Evolutionary conservation across 352 stramenopile species (phyloP).

Genomic region (Blastocystis sp.): DNA sequence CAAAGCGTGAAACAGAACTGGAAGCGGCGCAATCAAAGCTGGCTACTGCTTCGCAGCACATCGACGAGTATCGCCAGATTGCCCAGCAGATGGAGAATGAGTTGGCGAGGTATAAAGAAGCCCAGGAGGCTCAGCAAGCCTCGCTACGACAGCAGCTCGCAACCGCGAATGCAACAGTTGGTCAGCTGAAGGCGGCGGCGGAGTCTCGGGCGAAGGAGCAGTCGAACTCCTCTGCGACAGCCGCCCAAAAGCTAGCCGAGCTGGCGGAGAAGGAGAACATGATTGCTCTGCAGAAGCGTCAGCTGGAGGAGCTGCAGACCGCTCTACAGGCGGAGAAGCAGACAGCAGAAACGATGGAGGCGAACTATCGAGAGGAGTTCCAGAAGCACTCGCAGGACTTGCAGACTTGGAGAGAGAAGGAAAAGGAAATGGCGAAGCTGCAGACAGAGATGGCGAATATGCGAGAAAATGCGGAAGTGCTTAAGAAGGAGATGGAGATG

Average conservation of each 20-base stretch:
- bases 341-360: not conserved
- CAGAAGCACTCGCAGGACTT: slow-evolving; percentile 25
- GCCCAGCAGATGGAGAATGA: slow-evolving; percentile 5
- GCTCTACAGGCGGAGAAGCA: not conserved
- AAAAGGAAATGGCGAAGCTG: not conserved
- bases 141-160: not conserved
- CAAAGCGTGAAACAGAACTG: not conserved
- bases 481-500: not conserved
- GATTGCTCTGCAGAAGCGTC: not conserved
- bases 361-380: slow-evolving; percentile 9
- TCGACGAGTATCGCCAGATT: not conserved
- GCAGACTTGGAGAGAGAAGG: not conserved
- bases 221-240: not conserved
- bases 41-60: not conserved
- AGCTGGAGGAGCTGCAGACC: not conserved
- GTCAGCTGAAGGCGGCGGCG: not conserved
- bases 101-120: not conserved
- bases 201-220: not conserved
- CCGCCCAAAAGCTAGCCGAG: not conserved
- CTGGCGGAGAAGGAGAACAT: not conserved
- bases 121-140: not conserved
- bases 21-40: not conserved
- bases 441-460: not conserved
- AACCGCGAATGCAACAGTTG: not conserved
- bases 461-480: not conserved